Base-by-base conservation (phyloP, 345 rosid genomes). In the Pistacia atlantica region DNA sequence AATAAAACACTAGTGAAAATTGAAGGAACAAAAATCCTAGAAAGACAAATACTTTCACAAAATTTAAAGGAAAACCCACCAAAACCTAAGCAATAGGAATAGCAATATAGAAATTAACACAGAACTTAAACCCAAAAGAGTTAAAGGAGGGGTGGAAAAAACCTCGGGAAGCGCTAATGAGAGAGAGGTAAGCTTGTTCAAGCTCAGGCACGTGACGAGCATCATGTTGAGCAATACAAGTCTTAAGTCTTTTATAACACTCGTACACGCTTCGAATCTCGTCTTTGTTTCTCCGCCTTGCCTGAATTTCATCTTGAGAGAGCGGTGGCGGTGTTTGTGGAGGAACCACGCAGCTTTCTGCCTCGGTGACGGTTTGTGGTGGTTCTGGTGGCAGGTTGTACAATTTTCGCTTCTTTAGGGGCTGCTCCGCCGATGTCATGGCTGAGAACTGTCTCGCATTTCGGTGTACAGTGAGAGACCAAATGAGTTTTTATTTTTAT, bases 201-300 rank as follows among this genome's bases (percentile, higher is more conserved):
- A 93, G 86, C 78, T 79, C 90, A 51, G 89, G 83, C 65, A 76
- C 17, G 81, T 73, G 83, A 81, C 92, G 86, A 7, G 71, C 69
- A 77, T 92, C 97, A 78, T 89, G 91, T 67, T 83, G 89, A 4
- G 89, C 78, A 55, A 95, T 76, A 81, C 85, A 90, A 56, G 83
- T 86, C 78, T 89, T 95, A 33, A 93, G 86, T 67, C 90, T 90
- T 87, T 84, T 90, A 78, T 93, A 95, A 58, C 80, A 82, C 67
- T 96, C 98, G 84, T 92, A 95, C 60, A 90, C 89, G 83, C 80
- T 79, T 63, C 88, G 89, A 87, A 96, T 90, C 87, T 92, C 98
- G 49, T 93, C 99, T 84, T 83, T 84, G 77, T 93, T 93, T 82
- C 92, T 84, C 84, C 85, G 81, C 78, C 89, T 88, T 2, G 83